Conservation (phyloP, 768 basidiomycete species). For the Xerocomellus amylosporus region DNA sequence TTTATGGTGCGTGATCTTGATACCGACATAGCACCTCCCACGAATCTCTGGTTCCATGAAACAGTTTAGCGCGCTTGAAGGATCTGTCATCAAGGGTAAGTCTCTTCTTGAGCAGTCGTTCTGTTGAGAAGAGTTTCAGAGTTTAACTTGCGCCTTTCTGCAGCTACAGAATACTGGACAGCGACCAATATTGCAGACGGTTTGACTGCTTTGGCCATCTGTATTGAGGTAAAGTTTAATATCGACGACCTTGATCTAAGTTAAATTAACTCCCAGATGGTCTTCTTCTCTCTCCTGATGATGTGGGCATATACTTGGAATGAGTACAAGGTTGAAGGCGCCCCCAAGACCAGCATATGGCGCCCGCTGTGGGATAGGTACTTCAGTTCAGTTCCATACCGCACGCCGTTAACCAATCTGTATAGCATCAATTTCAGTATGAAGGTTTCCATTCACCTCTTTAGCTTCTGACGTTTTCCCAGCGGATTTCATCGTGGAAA, state of each 20-base stretch:
- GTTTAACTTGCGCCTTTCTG: not conserved
- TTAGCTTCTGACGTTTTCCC: slow-evolving; percentile 6
- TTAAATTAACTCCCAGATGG: slow-evolving; percentile 55
- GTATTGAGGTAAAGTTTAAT: slow-evolving; percentile 63
- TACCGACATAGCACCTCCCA: not conserved
- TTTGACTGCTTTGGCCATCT: slow-evolving; percentile 75
- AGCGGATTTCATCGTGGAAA: slow-evolving; percentile 72
- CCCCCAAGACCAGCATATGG: slow-evolving; percentile 55
- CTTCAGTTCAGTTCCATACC: slow-evolving; percentile 6
- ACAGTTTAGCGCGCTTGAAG: slow-evolving; percentile 65
- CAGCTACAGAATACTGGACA: slow-evolving; percentile 81
- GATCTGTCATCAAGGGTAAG: slow-evolving; percentile 64
- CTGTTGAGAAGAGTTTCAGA: not conserved
- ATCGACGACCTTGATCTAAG: not conserved
- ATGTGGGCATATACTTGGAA: slow-evolving; percentile 76
- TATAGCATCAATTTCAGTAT: slow-evolving; percentile 46
- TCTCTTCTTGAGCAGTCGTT: not conserved
- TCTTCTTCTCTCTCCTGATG: slow-evolving; percentile 75
- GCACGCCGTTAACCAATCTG: slow-evolving; percentile 3
- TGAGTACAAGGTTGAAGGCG: slow-evolving; percentile 58
- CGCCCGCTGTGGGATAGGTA: slow-evolving; percentile 67
- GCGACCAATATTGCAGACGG: slow-evolving; percentile 81
- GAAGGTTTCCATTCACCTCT: slow-evolving; percentile 13
- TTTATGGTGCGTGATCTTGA: slow-evolving; percentile 54
- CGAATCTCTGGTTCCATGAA: slow-evolving; percentile 1